Conservation (phyloP, 495 filamentous ascomycete genomes). For the Penicillium desertorum region DNA sequence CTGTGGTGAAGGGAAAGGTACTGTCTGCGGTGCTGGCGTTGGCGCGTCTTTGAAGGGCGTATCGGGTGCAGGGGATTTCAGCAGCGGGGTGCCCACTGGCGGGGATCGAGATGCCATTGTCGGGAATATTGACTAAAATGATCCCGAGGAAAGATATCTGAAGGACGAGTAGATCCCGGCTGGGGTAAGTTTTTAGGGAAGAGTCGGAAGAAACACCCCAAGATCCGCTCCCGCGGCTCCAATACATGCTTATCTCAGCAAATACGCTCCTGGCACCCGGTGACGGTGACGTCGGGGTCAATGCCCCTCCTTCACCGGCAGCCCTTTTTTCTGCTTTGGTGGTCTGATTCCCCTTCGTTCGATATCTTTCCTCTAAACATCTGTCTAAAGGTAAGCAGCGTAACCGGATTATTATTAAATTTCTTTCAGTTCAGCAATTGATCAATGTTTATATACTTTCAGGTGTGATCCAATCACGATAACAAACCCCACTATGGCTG, state of each 20-base stretch:
- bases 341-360: conserved; percentile 19
- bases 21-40: conserved; percentile 48
- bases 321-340: conserved; percentile 23
- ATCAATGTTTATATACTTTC: conserved; percentile 15
- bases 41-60: conserved; percentile 42
- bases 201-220: conserved; percentile 33
- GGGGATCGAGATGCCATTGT: conserved; percentile 44
- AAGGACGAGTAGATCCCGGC: conserved; percentile 20
- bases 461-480: conserved; percentile 23
- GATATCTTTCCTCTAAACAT: conserved; percentile 29
- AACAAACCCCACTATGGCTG: conserved; percentile 58
- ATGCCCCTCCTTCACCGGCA: conserved; percentile 43
- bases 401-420: not conserved
- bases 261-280: conserved; percentile 7
- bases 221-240: not conserved
- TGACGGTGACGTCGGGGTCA: conserved; percentile 33
- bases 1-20: conserved; percentile 52
- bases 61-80: conserved; percentile 44
- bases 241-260: not conserved
- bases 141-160: conserved; percentile 18
- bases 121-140: conserved; percentile 14
- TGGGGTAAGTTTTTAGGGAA: conserved; percentile 40
- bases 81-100: conserved; percentile 38
- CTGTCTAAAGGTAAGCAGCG: conserved; percentile 24
- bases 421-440: conserved; percentile 24